Base-by-base conservation (phyloP, 140 eudicot species). In the Bidens hawaiensis region DNA sequence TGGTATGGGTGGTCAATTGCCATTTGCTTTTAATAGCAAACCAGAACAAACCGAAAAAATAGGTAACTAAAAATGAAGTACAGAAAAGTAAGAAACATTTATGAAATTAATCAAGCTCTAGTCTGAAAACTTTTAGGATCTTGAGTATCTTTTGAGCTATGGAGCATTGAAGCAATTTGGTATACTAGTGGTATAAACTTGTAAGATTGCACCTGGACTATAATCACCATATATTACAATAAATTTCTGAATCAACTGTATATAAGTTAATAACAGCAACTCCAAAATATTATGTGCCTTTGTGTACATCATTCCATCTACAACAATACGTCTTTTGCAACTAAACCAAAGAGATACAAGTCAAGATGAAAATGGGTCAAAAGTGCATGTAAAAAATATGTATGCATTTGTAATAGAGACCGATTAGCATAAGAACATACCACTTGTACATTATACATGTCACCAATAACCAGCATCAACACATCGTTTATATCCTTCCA, bases 1-100 rank as follows among this genome's bases (percentile, higher is more conserved):
- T 91, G 98, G 75, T 91, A 87, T 16, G 98, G 98, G 76, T 91
- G 98, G 63, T 91, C 98, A 15, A 91, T 75, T 48, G 98, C 77
- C 91, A 91, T 82, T 79, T 88, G 84, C 85, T 87, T 91, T 81
- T n/a, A n/a, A n/a, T n/a, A 91, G 49, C 48, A 91, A 76, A 77
- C 85, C 85, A 91, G 75, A 58, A 96, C 96, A 76, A 82, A 85
- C 98, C 87, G 85, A 83, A 85, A 18, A 69, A 10, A 60, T n/a
- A n/a, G 33, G 63, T 19, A 33, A 63, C 3, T 34, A 53, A 53
- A 11, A 24, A 19, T 23, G 42, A 55, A 4, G 21, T 52, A 56
- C 5, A 49, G 10, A 63, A 55, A 47, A 30, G 30, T 19, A 50
- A 50, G 27, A 77, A 48, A 17, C 25, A 50, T 53, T 5, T 48